Conservation (phyloP, 2,329 filamentous ascomycete genomes). For the Beauveria medogensis region DNA sequence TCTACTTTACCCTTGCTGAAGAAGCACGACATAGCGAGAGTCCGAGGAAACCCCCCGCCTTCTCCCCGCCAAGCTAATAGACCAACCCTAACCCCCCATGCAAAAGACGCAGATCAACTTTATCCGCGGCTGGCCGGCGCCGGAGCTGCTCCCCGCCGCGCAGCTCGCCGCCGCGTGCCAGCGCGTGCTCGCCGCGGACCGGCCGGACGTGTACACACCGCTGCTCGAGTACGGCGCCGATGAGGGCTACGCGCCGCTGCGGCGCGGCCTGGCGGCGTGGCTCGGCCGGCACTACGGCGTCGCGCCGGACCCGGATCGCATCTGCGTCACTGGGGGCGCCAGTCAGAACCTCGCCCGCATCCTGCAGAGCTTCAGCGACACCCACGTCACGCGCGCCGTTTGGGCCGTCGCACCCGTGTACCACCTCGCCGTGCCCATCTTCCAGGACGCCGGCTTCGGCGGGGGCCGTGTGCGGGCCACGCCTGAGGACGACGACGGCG, state of each 20-base stretch:
- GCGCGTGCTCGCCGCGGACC: constrained; percentile 49
- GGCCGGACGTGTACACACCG: constrained; percentile 45
- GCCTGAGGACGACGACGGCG: constrained; percentile 68
- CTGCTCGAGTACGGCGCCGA: constrained; percentile 77
- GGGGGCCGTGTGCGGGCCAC: constrained; percentile 55
- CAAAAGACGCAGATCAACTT: constrained; percentile 46
- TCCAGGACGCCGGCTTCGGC: constrained; percentile 70
- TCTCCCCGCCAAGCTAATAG: not conserved
- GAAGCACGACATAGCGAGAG: not conserved
- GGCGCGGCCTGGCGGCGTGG: constrained; percentile 63
- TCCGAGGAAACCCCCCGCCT: not conserved
- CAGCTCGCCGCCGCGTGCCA: constrained; percentile 54
- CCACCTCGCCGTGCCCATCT: constrained; percentile 76
- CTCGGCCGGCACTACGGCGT: constrained; percentile 53
- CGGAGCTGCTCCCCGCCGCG: constrained; percentile 54
- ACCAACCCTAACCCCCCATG: not conserved
- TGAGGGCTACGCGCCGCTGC: constrained; percentile 61
- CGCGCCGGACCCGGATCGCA: constrained; percentile 42
- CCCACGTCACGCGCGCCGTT: constrained; percentile 61
- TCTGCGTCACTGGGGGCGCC: constrained; percentile 79
- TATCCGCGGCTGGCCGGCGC: constrained; percentile 59
- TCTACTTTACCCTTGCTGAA: not conserved
- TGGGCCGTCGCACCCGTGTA: constrained; percentile 82
- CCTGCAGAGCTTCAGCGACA: constrained; percentile 73
- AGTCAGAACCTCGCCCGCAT: constrained; percentile 74